Conservation (phyloP, 2,329 filamentous ascomycete genomes). For the Botryotinia calthae region DNA sequence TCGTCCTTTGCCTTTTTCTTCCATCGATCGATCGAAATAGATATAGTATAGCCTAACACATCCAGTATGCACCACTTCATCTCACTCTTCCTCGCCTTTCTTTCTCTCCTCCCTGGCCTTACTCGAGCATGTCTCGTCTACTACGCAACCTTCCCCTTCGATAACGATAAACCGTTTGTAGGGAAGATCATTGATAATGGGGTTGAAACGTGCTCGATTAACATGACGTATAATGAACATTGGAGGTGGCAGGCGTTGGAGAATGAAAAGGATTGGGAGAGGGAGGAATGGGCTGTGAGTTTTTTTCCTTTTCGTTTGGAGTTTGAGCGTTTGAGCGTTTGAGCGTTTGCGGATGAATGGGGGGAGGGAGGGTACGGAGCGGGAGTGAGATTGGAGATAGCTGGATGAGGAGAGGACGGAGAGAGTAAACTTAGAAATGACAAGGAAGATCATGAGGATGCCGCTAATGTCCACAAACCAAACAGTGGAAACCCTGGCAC, state of each 20-base stretch:
- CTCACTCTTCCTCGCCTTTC: not conserved
- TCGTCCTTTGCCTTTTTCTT: too few species aligned
- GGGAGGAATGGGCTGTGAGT: conserved; percentile 11
- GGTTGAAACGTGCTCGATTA: conserved; percentile 25
- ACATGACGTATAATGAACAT: conserved; percentile 22
- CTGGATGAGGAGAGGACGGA: not conserved
- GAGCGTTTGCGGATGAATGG: not conserved
- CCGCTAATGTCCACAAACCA: not conserved
- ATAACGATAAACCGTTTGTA: conserved; percentile 22
- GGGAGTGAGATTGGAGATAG: not conserved
- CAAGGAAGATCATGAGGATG: not conserved
- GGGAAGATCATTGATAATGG: conserved; percentile 25
- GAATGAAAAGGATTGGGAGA: conserved; percentile 4
- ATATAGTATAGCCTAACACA: not conserved
- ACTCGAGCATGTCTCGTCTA: conserved; percentile 25
- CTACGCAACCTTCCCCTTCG: conserved; percentile 23
- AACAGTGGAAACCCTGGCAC: conserved; percentile 17
- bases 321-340: not conserved
- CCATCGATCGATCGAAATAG: too few species aligned
- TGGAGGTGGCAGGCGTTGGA: conserved; percentile 10
- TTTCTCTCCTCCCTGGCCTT: not conserved
- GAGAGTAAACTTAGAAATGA: not conserved
- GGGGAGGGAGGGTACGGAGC: not conserved
- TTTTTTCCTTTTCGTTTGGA: not conserved
- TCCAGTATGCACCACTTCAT: not conserved